Conservation (phyloP, 106 monocot species). For the Dioscorea alata region DNA sequence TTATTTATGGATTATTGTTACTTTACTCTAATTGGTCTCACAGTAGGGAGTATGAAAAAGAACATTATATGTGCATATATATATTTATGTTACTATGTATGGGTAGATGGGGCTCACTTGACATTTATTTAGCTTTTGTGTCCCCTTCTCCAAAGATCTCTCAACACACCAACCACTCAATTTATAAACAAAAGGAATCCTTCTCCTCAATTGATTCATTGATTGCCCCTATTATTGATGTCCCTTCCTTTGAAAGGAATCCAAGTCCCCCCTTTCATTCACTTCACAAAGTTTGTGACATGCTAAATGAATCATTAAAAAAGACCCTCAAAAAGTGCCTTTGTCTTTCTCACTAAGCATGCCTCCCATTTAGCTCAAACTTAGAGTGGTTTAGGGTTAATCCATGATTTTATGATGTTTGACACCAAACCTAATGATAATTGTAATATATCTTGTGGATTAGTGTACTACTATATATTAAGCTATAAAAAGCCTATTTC, state of each 20-base stretch:
- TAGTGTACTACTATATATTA: too few relatives aligned
- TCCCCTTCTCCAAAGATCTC: background rate
- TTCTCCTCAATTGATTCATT: background rate
- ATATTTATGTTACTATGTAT: too few relatives aligned
- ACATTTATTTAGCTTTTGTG: too few relatives aligned
- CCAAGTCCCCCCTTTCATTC: background rate
- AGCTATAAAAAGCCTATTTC: too few relatives aligned
- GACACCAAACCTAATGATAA: too few relatives aligned
- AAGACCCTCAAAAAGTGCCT: background rate
- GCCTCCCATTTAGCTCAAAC: background rate
- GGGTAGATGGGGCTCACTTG: too few relatives aligned
- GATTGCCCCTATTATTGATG: background rate
- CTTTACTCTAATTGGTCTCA: too few relatives aligned
- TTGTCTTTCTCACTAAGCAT: background rate
- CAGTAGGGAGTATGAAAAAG: too few relatives aligned
- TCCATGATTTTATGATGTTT: background rate
- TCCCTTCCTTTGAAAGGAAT: constrained; percentile 6
- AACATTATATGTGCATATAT: too few relatives aligned
- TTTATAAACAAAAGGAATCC: background rate
- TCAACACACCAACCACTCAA: constrained; percentile 2
- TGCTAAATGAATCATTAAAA: background rate
- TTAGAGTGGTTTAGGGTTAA: background rate
- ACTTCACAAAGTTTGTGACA: background rate
- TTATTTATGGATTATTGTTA: too few relatives aligned
- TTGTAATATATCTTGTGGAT: too few relatives aligned